Evolutionary conservation across 176 grass and related monocot species (phyloP), one percentile per base, ranked within the genome.

Genomic region (Paspalum vaginatum): DNA sequence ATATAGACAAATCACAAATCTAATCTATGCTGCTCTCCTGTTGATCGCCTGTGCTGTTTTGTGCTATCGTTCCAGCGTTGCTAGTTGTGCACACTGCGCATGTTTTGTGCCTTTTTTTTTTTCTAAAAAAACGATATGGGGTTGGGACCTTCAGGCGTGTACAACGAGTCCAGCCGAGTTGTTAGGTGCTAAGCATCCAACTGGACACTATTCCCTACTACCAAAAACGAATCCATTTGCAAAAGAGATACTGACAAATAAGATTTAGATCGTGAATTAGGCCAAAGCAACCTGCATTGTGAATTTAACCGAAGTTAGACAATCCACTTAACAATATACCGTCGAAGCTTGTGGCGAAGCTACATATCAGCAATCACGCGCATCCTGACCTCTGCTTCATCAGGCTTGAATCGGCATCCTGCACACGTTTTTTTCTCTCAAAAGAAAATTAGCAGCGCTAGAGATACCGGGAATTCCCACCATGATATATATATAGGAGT

Each of bases 351-450:
- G 65, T 44, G 27, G 9, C 8, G 25, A 4, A 49, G 53, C 55
- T 40, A 24, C 2, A 14, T 5, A 26, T 27, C 24, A 61, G 5
- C 38, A 2, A 21, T 56, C 65, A 37, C 9, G n/a, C 24, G 10
- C 32, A 32, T 32, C 32, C 32, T 32, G 32, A 32, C 32, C 3
- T 3, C 32, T 32, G 32, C 32, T 32, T 21, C 32, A 32, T 60
- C 41, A 16, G 25, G 72, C 32, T 32, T 32, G 3, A 32, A 15
- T 65, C 52, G 7, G 49, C 74, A 59, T 83, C 66, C 86, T 88
- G 58, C n/a, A 65, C 13, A 71, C n/a, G n/a, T n/a, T 2, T 4
- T 61, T 65, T 58, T 32, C 2, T 21, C n/a, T n/a, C n/a, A n/a
- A n/a, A n/a, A n/a, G n/a, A n/a, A n/a, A n/a, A n/a, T n/a, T n/a